Base-by-base conservation (phyloP, 768 basidiomycete genomes). In the Leccinum disarticulatum region DNA sequence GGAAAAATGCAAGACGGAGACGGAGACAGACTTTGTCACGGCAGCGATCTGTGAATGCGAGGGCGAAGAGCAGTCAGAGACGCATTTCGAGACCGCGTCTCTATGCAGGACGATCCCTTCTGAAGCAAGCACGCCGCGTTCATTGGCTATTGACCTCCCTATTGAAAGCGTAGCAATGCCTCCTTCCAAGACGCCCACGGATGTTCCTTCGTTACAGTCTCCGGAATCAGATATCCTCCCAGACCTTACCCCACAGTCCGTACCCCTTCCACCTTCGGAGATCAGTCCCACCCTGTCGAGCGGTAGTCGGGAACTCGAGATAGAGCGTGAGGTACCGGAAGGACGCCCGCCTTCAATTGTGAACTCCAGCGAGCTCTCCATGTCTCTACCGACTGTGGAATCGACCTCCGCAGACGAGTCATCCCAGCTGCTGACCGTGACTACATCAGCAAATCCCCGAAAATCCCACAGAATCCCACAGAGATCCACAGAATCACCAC, bases 191-290 rank as follows among this genome's bases (percentile, higher is more conserved):
- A n/a, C 72, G 25, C 73, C 70, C 19, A 63, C 70, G 1, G 68
- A 63, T 0, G 61, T 72, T n/a, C 56, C 57, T 25, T 74, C 72
- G 4, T 35, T 75, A 6, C 63, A 66, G 19, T 66, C 71, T 6
- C 64, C 70, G 2, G 73, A 72, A 53, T 67, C 68, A 5, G 67
- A 57, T 4, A 15, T 66, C 19, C 57, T 52, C 38, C 61, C 33
- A 6, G 64, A 68, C 8, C 47, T 69, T 22, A 60, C 57, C 15
- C 69, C 72, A 4, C 70, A 70, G 51, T 59, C 52, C 8, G 52
- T 81, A 13, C 81, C 81, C 9, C 71, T 81, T 8, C 83, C 81
- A 15, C 67, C 71, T 7, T 77, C 76, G 13, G 69, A 60, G n/a
- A 57, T 66, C 35, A 74, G 70, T 51, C 77, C 77, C 5, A 63